Evolutionary conservation across 306 rosid species (phyloP).

Genomic region (Lathyrus sativus): DNA sequence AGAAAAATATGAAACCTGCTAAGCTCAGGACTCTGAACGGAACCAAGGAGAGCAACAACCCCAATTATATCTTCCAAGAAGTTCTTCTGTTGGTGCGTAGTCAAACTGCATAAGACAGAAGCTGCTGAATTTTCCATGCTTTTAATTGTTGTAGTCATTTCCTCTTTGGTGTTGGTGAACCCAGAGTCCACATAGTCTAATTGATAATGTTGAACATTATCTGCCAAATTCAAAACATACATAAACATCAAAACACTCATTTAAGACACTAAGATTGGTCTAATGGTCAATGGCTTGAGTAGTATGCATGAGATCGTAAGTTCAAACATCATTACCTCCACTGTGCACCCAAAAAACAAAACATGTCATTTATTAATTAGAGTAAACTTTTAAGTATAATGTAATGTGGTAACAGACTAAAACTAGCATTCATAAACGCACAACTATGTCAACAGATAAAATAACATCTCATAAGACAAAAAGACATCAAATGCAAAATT

Average conservation of each 20-base stretch:
- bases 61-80: conserved; percentile 52
- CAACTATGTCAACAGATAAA: background rate
- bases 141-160: conserved; percentile 40
- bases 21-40: conserved; percentile 49
- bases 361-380: background rate
- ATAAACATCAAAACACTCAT: background rate
- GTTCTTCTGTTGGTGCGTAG: background rate
- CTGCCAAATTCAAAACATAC: conserved; percentile 39
- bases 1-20: conserved; percentile 53
- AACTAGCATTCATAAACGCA: conserved; percentile 8
- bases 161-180: conserved; percentile 42
- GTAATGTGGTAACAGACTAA: background rate
- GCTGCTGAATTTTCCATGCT: conserved; percentile 49
- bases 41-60: conserved; percentile 65
- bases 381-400: background rate
- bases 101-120: conserved; percentile 39
- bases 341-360: background rate
- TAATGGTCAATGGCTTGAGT: background rate
- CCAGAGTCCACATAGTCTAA: conserved; percentile 8
- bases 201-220: conserved; percentile 15
- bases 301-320: background rate
- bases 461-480: background rate
- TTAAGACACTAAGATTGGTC: background rate
- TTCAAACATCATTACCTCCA: background rate
- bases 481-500: background rate